These are phyloP conservation scores for Cyanidium caldarium DNA, from an alignment of 23 red algal species.

Conservation along the genomic window DNA sequence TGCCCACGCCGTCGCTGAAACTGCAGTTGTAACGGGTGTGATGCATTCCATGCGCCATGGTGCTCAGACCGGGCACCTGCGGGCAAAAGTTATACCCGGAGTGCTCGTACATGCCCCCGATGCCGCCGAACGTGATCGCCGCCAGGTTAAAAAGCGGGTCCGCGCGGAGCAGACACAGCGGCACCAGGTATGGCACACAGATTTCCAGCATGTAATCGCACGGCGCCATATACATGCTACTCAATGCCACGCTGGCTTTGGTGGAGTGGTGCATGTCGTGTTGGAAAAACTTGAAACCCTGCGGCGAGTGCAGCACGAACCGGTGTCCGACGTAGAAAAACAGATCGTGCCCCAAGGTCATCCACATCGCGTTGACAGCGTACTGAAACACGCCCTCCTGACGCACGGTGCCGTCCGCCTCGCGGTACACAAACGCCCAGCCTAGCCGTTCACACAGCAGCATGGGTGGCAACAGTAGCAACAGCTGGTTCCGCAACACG, in stretches of 20 bases:
- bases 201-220: conserved; percentile 73
- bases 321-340: conserved; percentile 81
- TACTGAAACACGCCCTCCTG: neutral
- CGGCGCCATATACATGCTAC: conserved; percentile 73
- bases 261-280: conserved; percentile 79
- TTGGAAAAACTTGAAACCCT: conserved; percentile 33
- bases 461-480: conserved; percentile 66
- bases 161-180: conserved; percentile 15
- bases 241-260: conserved; percentile 42
- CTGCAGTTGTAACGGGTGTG: conserved; percentile 44
- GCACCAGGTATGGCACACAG: conserved; percentile 60
- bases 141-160: conserved; percentile 11
- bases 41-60: conserved; percentile 51
- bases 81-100: conserved; percentile 83
- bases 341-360: conserved; percentile 61
- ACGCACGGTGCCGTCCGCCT: neutral
- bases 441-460: neutral
- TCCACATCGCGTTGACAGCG: conserved; percentile 8
- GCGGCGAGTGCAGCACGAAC: conserved; percentile 61
- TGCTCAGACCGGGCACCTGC: conserved; percentile 34
- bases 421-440: neutral
- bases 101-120: conserved; percentile 89
- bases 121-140: conserved; percentile 26
- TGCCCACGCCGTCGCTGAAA: conserved; percentile 75
- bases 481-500: conserved; percentile 62